Evolutionary conservation across 345 rosid genomes (phyloP), one percentile per base, ranked within the genome.

Genomic region (Syzygium aqueum): DNA sequence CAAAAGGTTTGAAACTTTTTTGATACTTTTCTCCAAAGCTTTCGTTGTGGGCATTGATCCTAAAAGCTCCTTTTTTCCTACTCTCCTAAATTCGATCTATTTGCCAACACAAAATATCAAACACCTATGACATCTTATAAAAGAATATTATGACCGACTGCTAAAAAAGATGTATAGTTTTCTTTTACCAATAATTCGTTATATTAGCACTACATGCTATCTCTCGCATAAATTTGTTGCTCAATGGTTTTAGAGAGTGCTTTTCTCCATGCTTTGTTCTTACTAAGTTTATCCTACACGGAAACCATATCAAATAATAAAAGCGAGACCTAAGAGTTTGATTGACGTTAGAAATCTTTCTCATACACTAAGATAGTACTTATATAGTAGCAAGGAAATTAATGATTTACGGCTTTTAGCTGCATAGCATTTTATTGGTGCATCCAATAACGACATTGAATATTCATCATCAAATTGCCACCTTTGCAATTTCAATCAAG

Each of bases 401-500:
- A 50, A 50, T 3, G 9, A 50, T 50, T 8, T 50, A 50, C 12
- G 3, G 51, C 51, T 43, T 43, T 43, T 43, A 43, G 7, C 46
- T 43, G 46, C 46, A 43, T 43, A 43, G 11, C 2, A 53, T 0
- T 56, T 56, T 22, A 56, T 10, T 8, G 23, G 61, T 27, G 0
- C n/a, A 56, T 56, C 13, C n/a, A 56, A 56, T 10, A 56, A 23
- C 25, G n/a, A 8, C n/a, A 9, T 23, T 23, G 61, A 56, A 56
- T 56, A 56, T 23, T 23, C n/a, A 56, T 56, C n/a, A 56, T 56
- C 6, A 56, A 56, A 0, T 54, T 54, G 59, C 1, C 22, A 25
- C 0, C 0, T 54, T 27, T 12, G 0, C 59, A 54, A 54, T 54
- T 56, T 1, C 13, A 56, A 56, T 9, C 11, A 27, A 56, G 2